Evolutionary conservation across 345 rosid species (phyloP), one percentile per base, ranked within the genome.

Genomic region (Acer campestre): DNA sequence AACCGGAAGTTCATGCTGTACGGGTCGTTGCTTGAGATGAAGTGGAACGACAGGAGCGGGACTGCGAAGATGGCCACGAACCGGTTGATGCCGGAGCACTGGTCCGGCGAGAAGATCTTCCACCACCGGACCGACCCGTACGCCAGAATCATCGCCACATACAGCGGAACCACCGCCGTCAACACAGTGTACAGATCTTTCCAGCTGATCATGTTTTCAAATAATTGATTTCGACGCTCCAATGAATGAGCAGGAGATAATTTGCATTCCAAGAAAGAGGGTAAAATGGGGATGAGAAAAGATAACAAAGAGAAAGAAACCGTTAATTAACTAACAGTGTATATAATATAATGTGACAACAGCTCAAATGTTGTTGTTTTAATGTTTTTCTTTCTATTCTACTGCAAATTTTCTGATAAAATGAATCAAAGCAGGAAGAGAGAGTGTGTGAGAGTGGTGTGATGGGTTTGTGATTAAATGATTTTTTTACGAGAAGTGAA

Each of bases 121-220:
- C 99, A 95, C 99, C 98, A 95, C 58, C 91, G 93, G 10, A 95
- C 99, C 25, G 99, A 95, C 23, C 99, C 98, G 70, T 92, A 95
- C 2, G 99, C 99, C 25, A 95, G 80, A 70, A 93, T 82, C 99
- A 95, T 95, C 49, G 99, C 99, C 73, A 93, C 98, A 78, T 95
- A 94, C 1, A 95, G 91, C 1, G 99, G 99, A 27, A 92, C 84
- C 82, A 95, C 88, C 65, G 98, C 98, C 27, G 96, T 87, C 82
- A 95, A 85, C 61, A 95, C 99, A 69, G 89, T 89, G 92, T 95
- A 95, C 27, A 95, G 86, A 72, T 95, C 99, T n/a, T 81, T 64
- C 85, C 87, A 79, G 10, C 83, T 80, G 75, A 95, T 95, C 99
- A 95, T 35, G 38, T 35, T 35, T 35, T 5, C 38, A 35, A 35